phyloP scores from a whole-genome alignment of 2,329 filamentous ascomycete genomes.

The Botrytis porri region DNA sequence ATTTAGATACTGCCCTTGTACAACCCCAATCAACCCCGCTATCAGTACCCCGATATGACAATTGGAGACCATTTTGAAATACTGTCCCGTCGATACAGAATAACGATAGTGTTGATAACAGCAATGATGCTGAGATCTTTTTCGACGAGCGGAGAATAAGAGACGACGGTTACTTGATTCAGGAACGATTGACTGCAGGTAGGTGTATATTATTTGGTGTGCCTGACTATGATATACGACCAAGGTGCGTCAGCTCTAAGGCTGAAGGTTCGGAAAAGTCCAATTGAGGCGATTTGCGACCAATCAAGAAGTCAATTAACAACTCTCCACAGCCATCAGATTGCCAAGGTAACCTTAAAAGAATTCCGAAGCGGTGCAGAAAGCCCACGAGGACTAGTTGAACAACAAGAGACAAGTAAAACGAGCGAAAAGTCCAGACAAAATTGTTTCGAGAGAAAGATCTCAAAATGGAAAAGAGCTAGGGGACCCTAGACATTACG shows the following conservation, averaged over 20 bases:
- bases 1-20: constrained; percentile 22
- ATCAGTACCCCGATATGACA: constrained; percentile 17
- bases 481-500: constrained; percentile 26
- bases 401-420: constrained; percentile 22
- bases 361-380: constrained; percentile 26
- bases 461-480: constrained; percentile 33
- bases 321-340: constrained; percentile 12
- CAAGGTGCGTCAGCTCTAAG: constrained; percentile 10
- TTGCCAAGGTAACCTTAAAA: constrained; percentile 16
- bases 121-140: constrained; percentile 27
- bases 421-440: constrained; percentile 14
- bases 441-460: constrained; percentile 5
- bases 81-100: constrained; percentile 24
- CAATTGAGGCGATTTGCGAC: not conserved
- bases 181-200: constrained; percentile 23
- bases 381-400: constrained; percentile 22
- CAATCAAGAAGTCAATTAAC: constrained; percentile 10
- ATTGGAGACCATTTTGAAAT: constrained; percentile 20
- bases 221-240: constrained; percentile 21
- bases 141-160: constrained; percentile 29
- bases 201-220: constrained; percentile 10
- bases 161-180: constrained; percentile 25
- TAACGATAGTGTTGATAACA: constrained; percentile 31
- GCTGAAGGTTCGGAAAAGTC: constrained; percentile 12
- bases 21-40: constrained; percentile 25